Evolutionary conservation across 2,329 filamentous ascomycete species (phyloP), one percentile per base, ranked within the genome.

Genomic region (Kalmusia sp.): DNA sequence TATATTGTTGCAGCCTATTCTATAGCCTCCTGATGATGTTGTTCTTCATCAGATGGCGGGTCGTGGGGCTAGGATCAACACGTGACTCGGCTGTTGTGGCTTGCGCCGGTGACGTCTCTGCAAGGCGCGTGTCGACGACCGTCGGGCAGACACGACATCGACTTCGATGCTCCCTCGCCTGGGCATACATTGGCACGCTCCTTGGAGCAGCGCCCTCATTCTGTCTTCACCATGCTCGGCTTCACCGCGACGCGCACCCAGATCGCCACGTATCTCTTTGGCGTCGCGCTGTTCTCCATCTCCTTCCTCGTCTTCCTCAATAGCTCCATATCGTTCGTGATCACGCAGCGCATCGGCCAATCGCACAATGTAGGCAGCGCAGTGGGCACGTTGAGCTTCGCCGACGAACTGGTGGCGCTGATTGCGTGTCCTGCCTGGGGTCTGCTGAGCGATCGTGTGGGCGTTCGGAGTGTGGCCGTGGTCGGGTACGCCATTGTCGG

Each of bases 261-360:
- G 68, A 79, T 83, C 25, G 73, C 83, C 52, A 89, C 90, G 25
- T 96, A 96, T 73, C 85, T 96, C 30, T 82, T 92, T 59, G 88
- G 88, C 70, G 89, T 95, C 67, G 90, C 89, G 55, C 86, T 96
- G 64, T 93, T 93, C 80, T 91, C 87, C 74, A 95, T 96, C 68
- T 89, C 89, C 49, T 95, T 95, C 78, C 88, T 96, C 61, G 91
- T 96, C 67, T 96, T 96, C 77, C 84, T 96, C 58, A 95, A 95
- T 79, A 90, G 87, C 78, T 88, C 87, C 69, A 82, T 95, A 54
- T 92, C 89, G 50, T 96, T 95, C 76, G 89, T 95, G 54, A 87
- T 96, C 55, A 93, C 90, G 55, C 89, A 93, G 73, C 83, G 92
- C 57, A 87, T 96, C 62, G 90, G 89, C 55, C 82, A 89, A 65